Evolutionary conservation across 805 yeast species (phyloP), one percentile per base, ranked within the genome.

Genomic region (Candida verbasci): DNA sequence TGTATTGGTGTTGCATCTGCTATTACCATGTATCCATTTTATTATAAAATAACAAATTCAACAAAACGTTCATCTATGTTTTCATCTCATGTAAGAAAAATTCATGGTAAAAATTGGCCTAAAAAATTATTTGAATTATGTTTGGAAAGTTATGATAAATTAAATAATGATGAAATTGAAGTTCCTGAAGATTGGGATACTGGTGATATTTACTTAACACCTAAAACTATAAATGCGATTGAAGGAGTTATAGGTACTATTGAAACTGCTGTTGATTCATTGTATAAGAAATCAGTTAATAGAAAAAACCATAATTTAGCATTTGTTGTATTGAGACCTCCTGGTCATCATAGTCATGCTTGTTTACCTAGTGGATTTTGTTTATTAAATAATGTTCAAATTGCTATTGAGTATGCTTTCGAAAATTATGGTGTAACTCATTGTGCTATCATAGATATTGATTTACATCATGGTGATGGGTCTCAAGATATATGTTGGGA

Each of bases 401-500:
- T 86, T 23, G 86, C 83, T 2, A 77, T 83, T 17, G 89, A 84
- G 49, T 86, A 86, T 51, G 94, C 94, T 1, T 71, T 67, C 37
- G 73, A 65, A 29, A 55, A 65, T 6, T 75, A 82, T 48, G 77
- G 68, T 2, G 78, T 86, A 2, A 80, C 91, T 1, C 95, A 86
- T 60, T 87, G 87, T 12, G 88, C 82, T 0, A 82, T 86, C 14
- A 58, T 86, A 21, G 95, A 86, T 55, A 81, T 86, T 43, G 95
- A 86, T 55, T 65, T 86, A 28, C 95, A 86, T 52, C 95, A 86
- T 52, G 95, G 95, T 12, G 95, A 86, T 57, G 95, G 95, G 10
- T 74, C 86, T 6, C 95, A 86, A 49, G 94, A 86, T 55, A 81
- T 86, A 18, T 79, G 89, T 48, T 86, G 89, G 88, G 80, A 78